Evolutionary conservation across 2,329 filamentous ascomycete species (phyloP).

Genomic region (Alternaria angustiovoidea): DNA sequence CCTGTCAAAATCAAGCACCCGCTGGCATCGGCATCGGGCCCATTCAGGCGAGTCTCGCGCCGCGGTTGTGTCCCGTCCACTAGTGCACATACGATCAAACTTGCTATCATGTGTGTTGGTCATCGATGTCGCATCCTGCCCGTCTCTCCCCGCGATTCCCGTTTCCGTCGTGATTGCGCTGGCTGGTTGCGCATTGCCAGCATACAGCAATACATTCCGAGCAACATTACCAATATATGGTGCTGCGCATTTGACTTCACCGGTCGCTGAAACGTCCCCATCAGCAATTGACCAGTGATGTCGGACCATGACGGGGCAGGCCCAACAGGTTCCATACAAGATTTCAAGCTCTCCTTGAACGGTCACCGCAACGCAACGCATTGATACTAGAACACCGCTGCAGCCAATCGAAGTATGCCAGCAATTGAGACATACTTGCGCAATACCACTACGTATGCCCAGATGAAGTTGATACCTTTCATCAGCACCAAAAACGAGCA

Average conservation of each 20-base stretch:
- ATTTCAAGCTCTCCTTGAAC: constrained; percentile 29
- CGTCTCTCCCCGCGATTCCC: constrained; percentile 39
- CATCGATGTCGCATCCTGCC: constrained; percentile 37
- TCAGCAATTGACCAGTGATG: constrained; percentile 8
- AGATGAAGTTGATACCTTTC: constrained; percentile 10
- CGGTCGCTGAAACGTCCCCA: constrained; percentile 16
- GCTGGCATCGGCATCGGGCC: constrained; percentile 24
- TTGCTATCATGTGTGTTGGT: constrained; percentile 31
- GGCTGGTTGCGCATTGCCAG: constrained; percentile 25
- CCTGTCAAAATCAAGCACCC: constrained; percentile 42
- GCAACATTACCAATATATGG: not conserved
- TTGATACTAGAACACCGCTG: constrained; percentile 14
- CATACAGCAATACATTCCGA: constrained; percentile 13
- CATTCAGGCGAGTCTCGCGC: constrained; percentile 24
- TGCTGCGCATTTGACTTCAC: constrained; percentile 5
- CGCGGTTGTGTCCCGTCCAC: constrained; percentile 31
- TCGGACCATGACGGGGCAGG: constrained; percentile 18
- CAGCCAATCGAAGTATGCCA: constrained; percentile 26
- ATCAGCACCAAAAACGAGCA: constrained; percentile 4
- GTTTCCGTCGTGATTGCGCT: constrained; percentile 29
- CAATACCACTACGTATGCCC: constrained; percentile 8
- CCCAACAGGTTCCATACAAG: constrained; percentile 27
- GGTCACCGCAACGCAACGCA: constrained; percentile 21
- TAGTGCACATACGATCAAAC: constrained; percentile 32
- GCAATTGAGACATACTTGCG: constrained; percentile 26